phyloP scores from a whole-genome alignment of 2,329 filamentous ascomycete species.

The Cercospora sp. region DNA sequence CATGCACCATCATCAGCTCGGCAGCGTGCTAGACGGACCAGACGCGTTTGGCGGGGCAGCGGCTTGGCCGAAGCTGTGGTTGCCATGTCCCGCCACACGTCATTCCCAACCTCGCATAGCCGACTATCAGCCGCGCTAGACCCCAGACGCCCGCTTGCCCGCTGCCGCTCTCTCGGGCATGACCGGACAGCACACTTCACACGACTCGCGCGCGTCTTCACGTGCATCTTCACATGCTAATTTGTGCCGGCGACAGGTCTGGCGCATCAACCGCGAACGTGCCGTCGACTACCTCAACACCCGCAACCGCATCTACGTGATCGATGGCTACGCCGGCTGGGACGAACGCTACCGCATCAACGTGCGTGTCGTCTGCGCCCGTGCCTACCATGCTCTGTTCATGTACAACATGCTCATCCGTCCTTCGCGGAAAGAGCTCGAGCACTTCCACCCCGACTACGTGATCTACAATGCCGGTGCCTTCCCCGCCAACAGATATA shows the following conservation, averaged over 20 bases:
- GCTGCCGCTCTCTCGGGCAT: conserved; percentile 34
- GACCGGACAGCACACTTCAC: conserved; percentile 17
- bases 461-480: conserved; percentile 99
- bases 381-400: conserved; percentile 98
- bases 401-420: conserved; percentile 99
- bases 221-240: conserved; percentile 1
- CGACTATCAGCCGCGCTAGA: conserved; percentile 6
- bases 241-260: conserved; percentile 65
- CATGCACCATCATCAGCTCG: not conserved
- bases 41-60: conserved; percentile 20
- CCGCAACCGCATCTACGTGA: conserved; percentile 95
- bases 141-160: conserved; percentile 16
- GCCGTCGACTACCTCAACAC: conserved; percentile 99
- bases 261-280: conserved; percentile 99
- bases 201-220: not conserved
- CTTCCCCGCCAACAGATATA: conserved; percentile 98
- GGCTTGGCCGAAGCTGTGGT: not conserved
- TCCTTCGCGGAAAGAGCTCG: conserved; percentile 83
- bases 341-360: conserved; percentile 97
- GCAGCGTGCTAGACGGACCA: not conserved
- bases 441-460: conserved; percentile 98
- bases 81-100: conserved; percentile 5
- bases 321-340: conserved; percentile 97
- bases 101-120: conserved; percentile 17
- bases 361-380: conserved; percentile 96